phyloP scores from a whole-genome alignment of 768 basidiomycete genomes.

The Stropharia rugosoannulata region DNA sequence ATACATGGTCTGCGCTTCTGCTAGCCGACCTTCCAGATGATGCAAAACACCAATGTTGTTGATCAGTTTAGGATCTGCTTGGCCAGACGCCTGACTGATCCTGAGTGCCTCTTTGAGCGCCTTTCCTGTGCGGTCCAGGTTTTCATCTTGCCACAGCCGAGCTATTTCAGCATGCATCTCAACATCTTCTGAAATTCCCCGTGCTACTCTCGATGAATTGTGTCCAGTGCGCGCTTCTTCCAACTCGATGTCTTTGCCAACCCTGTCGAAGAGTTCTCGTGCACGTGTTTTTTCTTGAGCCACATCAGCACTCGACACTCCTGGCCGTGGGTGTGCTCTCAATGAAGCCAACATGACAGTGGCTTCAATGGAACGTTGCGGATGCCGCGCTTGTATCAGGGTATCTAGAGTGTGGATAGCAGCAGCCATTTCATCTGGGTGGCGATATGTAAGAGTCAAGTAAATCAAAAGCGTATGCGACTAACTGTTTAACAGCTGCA shows the following conservation, averaged over 20 bases:
- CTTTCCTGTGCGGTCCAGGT: conserved; percentile 66
- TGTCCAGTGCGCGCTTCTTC: conserved; percentile 54
- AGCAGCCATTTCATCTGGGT: conserved; percentile 73
- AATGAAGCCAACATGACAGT: conserved; percentile 88
- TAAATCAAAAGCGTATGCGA: neutral
- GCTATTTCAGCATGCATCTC: conserved; percentile 93
- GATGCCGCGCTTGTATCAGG: conserved; percentile 64
- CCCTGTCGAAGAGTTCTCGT: conserved; percentile 79
- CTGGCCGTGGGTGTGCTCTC: conserved; percentile 79
- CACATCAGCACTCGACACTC: conserved; percentile 72
- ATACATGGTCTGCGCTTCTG: conserved; percentile 63
- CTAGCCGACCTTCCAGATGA: conserved; percentile 63
- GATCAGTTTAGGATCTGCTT: conserved; percentile 63
- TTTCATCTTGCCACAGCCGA: conserved; percentile 83
- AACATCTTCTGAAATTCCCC: conserved; percentile 69
- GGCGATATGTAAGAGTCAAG: neutral
- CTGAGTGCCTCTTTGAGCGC: conserved; percentile 75
- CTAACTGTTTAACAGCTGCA: conserved; percentile 80
- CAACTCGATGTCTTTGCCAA: conserved; percentile 60
- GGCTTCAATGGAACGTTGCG: conserved; percentile 76
- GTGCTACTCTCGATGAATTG: conserved; percentile 36
- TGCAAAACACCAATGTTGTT: conserved; percentile 81
- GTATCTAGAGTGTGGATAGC: conserved; percentile 86
- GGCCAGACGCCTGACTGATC: conserved; percentile 51
- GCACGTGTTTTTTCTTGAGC: conserved; percentile 71